Evolutionary conservation across 2,329 filamentous ascomycete species (phyloP).

Genomic region (Fusarium setosum): DNA sequence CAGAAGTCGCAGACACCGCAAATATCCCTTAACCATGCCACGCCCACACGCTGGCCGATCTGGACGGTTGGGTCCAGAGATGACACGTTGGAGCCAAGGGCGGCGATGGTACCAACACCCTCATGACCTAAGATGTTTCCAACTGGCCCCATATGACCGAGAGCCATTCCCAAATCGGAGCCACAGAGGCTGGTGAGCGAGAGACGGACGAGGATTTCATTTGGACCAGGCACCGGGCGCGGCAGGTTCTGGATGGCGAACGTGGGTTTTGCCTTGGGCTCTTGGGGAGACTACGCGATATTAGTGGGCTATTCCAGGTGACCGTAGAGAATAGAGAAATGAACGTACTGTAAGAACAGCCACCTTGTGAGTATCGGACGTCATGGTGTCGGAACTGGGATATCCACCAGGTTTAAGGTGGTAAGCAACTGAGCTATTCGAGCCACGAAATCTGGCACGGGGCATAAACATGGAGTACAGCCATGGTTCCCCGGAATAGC

Average conservation of each 20-base stretch:
- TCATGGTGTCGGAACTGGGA: not conserved
- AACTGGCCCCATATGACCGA: slow-evolving; percentile 50
- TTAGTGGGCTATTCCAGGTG: not conserved
- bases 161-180: slow-evolving; percentile 52
- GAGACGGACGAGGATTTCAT: slow-evolving; percentile 48
- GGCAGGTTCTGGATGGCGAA: slow-evolving; percentile 19
- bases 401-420: not conserved
- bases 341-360: slow-evolving; percentile 21
- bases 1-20: slow-evolving; percentile 50
- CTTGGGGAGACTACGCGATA: slow-evolving; percentile 16
- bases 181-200: slow-evolving; percentile 52
- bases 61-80: slow-evolving; percentile 34
- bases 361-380: slow-evolving; percentile 14
- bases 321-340: not conserved
- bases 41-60: slow-evolving; percentile 51
- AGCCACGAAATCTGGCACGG: not conserved
- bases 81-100: slow-evolving; percentile 49
- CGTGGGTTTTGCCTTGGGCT: slow-evolving; percentile 9
- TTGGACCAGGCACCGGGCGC: slow-evolving; percentile 30
- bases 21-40: slow-evolving; percentile 53
- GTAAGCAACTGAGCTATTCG: not conserved
- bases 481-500: not conserved
- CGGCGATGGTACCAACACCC: slow-evolving; percentile 54
- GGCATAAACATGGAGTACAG: not conserved
- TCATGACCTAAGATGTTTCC: slow-evolving; percentile 56